A percentile compares a stretch with the other conserved stretches of the same genome.
Evolutionary conservation across 164 flowering plant genomes (phyloP).

Genomic region (Magnolia sinica): DNA sequence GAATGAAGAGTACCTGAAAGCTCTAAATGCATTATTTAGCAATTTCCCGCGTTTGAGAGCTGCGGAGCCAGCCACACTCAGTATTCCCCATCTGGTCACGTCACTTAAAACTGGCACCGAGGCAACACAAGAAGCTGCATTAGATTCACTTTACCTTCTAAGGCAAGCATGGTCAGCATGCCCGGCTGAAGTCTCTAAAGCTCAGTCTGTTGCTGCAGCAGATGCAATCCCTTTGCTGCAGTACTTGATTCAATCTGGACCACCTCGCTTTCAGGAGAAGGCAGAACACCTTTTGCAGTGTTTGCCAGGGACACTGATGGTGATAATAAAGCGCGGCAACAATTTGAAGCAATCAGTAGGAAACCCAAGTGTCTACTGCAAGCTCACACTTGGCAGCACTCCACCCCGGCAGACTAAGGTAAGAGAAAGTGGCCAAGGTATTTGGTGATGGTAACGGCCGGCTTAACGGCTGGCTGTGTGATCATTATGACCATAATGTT

Average conservation of each 20-base stretch:
- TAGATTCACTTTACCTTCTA: constrained; percentile 85
- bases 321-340: constrained; percentile 86
- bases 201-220: constrained; percentile 94
- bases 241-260: constrained; percentile 89
- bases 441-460: not conserved
- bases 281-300: constrained; percentile 93
- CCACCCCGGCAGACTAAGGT: constrained; percentile 90
- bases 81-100: constrained; percentile 91
- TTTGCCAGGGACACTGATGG: constrained; percentile 87
- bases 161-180: constrained; percentile 99
- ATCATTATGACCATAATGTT: not conserved
- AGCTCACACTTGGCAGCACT: constrained; percentile 83
- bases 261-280: constrained; percentile 96
- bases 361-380: constrained; percentile 88
- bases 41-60: constrained; percentile 97
- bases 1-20: constrained; percentile 85
- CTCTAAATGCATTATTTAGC: constrained; percentile 74
- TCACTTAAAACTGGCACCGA: constrained; percentile 86
- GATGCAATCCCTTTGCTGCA: constrained; percentile 93
- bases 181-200: constrained; percentile 90
- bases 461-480: not conserved
- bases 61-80: constrained; percentile 92
- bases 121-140: constrained; percentile 95
- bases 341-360: constrained; percentile 98
- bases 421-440: not conserved